Base-by-base conservation (phyloP, 805 yeast genomes). In the Saturnispora zaruensis region DNA sequence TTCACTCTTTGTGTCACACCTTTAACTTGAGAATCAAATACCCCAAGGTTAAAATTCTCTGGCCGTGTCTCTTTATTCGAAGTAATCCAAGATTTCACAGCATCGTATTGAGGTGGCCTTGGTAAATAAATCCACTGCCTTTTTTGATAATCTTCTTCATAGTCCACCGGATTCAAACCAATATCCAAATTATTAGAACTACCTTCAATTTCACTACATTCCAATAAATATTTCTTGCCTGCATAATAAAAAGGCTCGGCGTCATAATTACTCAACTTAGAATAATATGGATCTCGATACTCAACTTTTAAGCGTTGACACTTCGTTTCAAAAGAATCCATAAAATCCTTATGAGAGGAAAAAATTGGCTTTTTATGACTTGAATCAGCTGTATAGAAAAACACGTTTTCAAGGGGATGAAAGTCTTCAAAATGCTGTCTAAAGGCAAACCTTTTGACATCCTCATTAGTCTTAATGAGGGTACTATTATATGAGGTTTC, bases 271-370 rank as follows among this genome's bases (percentile, higher is more conserved):
- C 63, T 58, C 0, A 69, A 56, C 14, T 74, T 71, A 25, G 81
- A 74, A 56, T 79, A 90, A 55, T 66, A 79, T 0, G 96, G 95
- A 53, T 78, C 84, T 1, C 57, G 51, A 59, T 84, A 82, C 13
- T 79, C 73, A 13, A 78, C 64, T 54, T 75, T 71, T 2, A 84
- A 73, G 13, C 74, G 56, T 0, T 81, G 82, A 24, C 61, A 55
- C 0, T 62, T 62, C 5, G 40, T 20, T 30, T 75, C 79, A 28
- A 85, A 67, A 20, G 59, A 48, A 8, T 56, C 30, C 49, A 64
- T 43, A 55, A 64, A 58, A 6, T 45, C 51, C n/a, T 50, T 53
- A 14, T 45, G 45, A 3, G 59, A 41, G 7, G 11, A 8, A 18
- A 49, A 57, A 1, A 20, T 18, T 1, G 67, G 66, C 6, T 64